Percentiles rank a stretch among this genome's conserved stretches.
These are phyloP conservation scores for Pulchroboletus neoregius DNA, from an alignment of 1,284 basidiomycete species.

Conservation along the genomic window DNA sequence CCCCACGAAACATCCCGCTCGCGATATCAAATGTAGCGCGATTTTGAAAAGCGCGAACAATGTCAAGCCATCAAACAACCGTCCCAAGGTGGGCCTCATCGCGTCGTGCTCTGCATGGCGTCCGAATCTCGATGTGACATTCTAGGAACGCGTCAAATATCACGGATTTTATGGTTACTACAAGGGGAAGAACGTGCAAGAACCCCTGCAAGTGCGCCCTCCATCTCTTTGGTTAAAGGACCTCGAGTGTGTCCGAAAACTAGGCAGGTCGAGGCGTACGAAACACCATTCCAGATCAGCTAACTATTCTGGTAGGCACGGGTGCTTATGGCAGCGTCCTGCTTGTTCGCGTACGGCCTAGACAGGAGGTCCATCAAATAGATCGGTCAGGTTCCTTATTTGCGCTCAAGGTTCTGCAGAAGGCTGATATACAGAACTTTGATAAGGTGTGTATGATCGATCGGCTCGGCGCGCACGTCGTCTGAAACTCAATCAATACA, in stretches of 20 bases:
- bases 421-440: constrained; percentile 29
- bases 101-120: background rate
- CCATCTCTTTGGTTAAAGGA: constrained; percentile 35
- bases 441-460: constrained; percentile 28
- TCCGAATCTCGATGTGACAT: constrained; percentile 1
- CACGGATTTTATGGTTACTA: constrained; percentile 12
- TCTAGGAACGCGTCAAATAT: constrained; percentile 13
- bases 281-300: background rate
- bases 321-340: constrained; percentile 41
- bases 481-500: constrained; percentile 7
- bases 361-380: constrained; percentile 23
- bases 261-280: constrained; percentile 31
- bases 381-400: constrained; percentile 34
- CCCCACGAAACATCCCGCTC: constrained; percentile 7
- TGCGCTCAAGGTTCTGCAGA: constrained; percentile 43
- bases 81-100: constrained; percentile 4
- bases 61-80: background rate
- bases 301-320: constrained; percentile 30
- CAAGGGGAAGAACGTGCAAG: constrained; percentile 7
- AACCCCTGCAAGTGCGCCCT: constrained; percentile 28
- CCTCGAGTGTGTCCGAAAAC: constrained; percentile 38
- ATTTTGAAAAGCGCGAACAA: constrained; percentile 4
- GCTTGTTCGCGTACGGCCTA: constrained; percentile 34
- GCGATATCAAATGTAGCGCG: background rate
- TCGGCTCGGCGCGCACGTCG: constrained; percentile 3